A percentile compares a stretch with the other conserved stretches of the same genome.
These are phyloP conservation scores for Leishmania tropica DNA, from an alignment of 208 protist genomes.

Conservation along the genomic window DNA sequence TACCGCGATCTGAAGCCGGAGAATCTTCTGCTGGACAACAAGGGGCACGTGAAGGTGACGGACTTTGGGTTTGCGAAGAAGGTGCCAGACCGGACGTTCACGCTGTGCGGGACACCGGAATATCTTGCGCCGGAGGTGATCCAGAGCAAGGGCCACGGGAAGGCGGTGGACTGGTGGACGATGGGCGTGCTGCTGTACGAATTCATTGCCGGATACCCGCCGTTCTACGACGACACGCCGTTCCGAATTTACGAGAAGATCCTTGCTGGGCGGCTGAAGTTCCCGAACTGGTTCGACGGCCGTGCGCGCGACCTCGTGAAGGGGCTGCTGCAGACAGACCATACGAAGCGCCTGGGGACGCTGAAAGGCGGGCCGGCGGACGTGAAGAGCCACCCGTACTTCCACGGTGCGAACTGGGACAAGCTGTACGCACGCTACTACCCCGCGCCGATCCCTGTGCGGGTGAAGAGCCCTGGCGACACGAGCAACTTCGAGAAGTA, in stretches of 20 bases:
- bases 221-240: conserved; percentile 93
- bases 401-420: conserved; percentile 94
- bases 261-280: conserved; percentile 77
- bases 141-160: conserved; percentile 92
- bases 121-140: conserved; percentile 95
- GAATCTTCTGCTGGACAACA: conserved; percentile 88
- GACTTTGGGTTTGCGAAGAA: conserved; percentile 91
- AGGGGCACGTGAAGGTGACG: conserved; percentile 87
- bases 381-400: conserved; percentile 96
- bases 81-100: conserved; percentile 82
- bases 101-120: conserved; percentile 89
- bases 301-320: conserved; percentile 84
- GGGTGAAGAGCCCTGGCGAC: conserved; percentile 76
- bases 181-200: conserved; percentile 96
- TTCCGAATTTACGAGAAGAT: conserved; percentile 92
- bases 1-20: conserved; percentile 94
- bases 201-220: conserved; percentile 93
- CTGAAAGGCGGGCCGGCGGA: conserved; percentile 90
- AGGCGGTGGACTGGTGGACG: conserved; percentile 97
- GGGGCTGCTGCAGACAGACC: conserved; percentile 86
- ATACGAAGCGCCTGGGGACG: conserved; percentile 89
- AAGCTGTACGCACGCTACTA: conserved; percentile 82
- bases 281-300: conserved; percentile 85
- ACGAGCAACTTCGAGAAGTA: conserved; percentile 92
- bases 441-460: conserved; percentile 82